Percentiles rank a stretch among this genome's conserved stretches.
These are phyloP conservation scores for Alternaria sp. DNA, from an alignment of 2,329 filamentous ascomycete genomes.

Conservation along the genomic window DNA sequence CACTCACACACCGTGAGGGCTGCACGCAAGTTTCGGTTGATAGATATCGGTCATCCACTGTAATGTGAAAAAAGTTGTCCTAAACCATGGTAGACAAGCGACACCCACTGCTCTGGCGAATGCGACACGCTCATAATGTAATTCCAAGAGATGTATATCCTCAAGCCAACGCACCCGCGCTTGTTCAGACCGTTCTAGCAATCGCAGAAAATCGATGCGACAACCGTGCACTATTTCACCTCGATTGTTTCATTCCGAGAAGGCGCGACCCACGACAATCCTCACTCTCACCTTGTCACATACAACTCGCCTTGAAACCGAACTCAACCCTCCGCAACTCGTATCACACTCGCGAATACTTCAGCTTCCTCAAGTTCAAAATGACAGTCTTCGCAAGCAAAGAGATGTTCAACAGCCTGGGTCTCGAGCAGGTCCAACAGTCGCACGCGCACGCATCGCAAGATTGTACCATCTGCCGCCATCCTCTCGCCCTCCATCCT, in stretches of 20 bases:
- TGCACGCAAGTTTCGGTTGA: not conserved
- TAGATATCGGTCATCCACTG: not conserved
- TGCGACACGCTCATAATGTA: not conserved
- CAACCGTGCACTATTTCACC: not conserved
- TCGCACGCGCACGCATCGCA: conserved; percentile 18
- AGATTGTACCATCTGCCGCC: conserved; percentile 23
- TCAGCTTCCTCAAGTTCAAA: not conserved
- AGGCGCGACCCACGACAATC: not conserved
- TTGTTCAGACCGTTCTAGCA: not conserved
- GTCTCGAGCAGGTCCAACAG: conserved; percentile 8
- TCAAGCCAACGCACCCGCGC: not conserved
- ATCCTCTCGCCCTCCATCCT: conserved; percentile 15
- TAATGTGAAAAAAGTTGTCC: not conserved
- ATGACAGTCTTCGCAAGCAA: conserved; percentile 26
- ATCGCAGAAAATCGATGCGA: not conserved
- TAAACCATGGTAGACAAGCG: not conserved
- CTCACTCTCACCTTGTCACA: not conserved
- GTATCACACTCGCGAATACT: not conserved
- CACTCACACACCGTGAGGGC: not conserved
- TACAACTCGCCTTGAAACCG: not conserved
- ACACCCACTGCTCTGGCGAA: not conserved
- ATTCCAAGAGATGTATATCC: not conserved
- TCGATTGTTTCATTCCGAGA: not conserved
- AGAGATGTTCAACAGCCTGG: conserved; percentile 15
- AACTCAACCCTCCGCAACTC: not conserved